Conservation (phyloP, 306 rosid genomes). For the Ormosia emarginata region DNA sequence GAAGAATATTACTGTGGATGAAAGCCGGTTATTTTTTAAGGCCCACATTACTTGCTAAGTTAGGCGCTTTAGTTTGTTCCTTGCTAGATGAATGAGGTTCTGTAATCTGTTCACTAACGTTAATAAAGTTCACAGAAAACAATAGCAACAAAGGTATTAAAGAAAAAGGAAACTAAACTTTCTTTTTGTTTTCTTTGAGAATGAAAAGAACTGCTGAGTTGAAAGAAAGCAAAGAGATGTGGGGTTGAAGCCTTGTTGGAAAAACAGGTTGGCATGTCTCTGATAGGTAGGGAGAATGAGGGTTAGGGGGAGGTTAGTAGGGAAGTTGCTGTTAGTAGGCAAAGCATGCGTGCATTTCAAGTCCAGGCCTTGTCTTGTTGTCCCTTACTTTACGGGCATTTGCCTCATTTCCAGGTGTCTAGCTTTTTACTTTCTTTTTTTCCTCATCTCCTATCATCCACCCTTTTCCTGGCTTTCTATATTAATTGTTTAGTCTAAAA, state of each 20-base stretch:
- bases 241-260: conserved; percentile 40
- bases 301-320: neutral
- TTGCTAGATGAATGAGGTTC: neutral
- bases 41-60: neutral
- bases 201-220: neutral
- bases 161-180: conserved; percentile 3
- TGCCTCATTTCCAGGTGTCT: conserved; percentile 44
- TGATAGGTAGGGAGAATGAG: neutral
- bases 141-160: conserved; percentile 9
- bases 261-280: conserved; percentile 46
- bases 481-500: neutral
- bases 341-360: conserved; percentile 63
- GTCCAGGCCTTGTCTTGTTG: conserved; percentile 54
- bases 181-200: conserved; percentile 24
- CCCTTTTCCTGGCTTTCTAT: conserved; percentile 2
- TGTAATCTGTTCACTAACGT: conserved; percentile 17
- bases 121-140: conserved; percentile 22
- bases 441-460: neutral
- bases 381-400: conserved; percentile 60
- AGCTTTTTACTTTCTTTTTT: neutral
- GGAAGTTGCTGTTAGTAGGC: conserved; percentile 35
- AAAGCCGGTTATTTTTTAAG: neutral
- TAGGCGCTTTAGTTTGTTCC: neutral
- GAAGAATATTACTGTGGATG: neutral
- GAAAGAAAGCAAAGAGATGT: conserved; percentile 17